Conservation (phyloP, 495 filamentous ascomycete genomes). For the Penicillium maclennaniae region DNA sequence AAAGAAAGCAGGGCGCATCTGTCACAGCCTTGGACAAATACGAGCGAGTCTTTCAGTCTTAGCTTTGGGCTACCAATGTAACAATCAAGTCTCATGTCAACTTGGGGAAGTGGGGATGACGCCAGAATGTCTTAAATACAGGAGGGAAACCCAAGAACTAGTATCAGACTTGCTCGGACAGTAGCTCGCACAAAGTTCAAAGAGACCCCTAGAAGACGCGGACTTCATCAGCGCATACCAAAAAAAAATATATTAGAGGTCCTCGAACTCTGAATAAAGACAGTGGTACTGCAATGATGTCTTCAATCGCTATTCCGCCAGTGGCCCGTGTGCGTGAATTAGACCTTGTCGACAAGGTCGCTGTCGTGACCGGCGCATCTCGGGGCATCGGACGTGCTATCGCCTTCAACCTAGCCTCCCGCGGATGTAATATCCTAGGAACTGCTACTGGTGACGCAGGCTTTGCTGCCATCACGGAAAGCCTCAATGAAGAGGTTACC, state of each 20-base stretch:
- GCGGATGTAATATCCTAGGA: not conserved
- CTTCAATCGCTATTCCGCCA: not conserved
- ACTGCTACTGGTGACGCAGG: not conserved
- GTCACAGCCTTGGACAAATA: no score
- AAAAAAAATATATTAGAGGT: no score
- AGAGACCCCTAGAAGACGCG: not conserved
- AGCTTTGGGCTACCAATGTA: not conserved
- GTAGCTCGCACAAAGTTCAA: not conserved
- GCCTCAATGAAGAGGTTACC: not conserved
- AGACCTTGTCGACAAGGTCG: not conserved
- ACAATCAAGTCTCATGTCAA: not conserved
- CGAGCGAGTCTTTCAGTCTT: not conserved
- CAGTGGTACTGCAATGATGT: not conserved
- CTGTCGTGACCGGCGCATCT: conserved; percentile 27
- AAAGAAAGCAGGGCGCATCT: not conserved
- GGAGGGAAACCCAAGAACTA: no score
- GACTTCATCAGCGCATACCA: not conserved
- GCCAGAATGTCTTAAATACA: no score
- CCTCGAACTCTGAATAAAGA: not conserved
- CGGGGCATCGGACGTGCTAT: conserved; percentile 29
- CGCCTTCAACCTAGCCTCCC: conserved; percentile 8
- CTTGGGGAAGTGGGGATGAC: no score
- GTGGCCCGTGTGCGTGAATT: not conserved
- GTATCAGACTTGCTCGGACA: no score
- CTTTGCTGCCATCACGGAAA: not conserved